Conservation (phyloP, 192 early-diverging fungal genomes). For the Umbelopsis ramanniana region DNA sequence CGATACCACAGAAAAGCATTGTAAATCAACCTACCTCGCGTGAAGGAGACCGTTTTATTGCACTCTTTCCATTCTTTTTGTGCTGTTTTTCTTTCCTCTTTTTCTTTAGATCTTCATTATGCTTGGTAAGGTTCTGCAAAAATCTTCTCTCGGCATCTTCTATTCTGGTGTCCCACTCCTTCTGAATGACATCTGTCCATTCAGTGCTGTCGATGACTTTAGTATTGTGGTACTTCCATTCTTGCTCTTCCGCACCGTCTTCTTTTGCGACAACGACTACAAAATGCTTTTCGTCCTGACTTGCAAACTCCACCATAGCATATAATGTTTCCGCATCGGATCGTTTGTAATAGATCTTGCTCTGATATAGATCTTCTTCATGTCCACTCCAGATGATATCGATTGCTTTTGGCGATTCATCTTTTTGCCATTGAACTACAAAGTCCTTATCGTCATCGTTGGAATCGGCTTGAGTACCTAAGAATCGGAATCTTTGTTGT, state of each 20-base stretch:
- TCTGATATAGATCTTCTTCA: slow-evolving; percentile 32
- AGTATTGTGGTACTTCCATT: slow-evolving; percentile 46
- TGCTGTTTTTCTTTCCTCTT: slow-evolving; percentile 3
- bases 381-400: slow-evolving; percentile 31
- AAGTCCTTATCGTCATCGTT: slow-evolving; percentile 24
- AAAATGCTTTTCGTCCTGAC: slow-evolving; percentile 27
- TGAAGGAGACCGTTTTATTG: neutral
- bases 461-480: slow-evolving; percentile 18
- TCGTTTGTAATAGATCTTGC: slow-evolving; percentile 35
- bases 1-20: neutral
- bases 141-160: slow-evolving; percentile 44
- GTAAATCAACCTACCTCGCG: slow-evolving; percentile 11
- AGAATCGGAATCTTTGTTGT: slow-evolving; percentile 32
- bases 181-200: slow-evolving; percentile 33
- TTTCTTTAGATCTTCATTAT: slow-evolving; percentile 27
- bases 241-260: slow-evolving; percentile 35
- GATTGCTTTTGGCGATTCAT: slow-evolving; percentile 31
- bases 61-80: slow-evolving; percentile 14
- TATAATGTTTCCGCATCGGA: slow-evolving; percentile 43
- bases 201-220: slow-evolving; percentile 32
- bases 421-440: slow-evolving; percentile 44
- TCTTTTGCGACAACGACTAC: slow-evolving; percentile 40
- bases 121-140: slow-evolving; percentile 25
- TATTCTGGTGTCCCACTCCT: slow-evolving; percentile 33
- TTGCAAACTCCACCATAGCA: slow-evolving; percentile 39